Evolutionary conservation across 2,329 filamentous ascomycete species (phyloP), one percentile per base, ranked within the genome.

Genomic region (Tympanopsis confertula): DNA sequence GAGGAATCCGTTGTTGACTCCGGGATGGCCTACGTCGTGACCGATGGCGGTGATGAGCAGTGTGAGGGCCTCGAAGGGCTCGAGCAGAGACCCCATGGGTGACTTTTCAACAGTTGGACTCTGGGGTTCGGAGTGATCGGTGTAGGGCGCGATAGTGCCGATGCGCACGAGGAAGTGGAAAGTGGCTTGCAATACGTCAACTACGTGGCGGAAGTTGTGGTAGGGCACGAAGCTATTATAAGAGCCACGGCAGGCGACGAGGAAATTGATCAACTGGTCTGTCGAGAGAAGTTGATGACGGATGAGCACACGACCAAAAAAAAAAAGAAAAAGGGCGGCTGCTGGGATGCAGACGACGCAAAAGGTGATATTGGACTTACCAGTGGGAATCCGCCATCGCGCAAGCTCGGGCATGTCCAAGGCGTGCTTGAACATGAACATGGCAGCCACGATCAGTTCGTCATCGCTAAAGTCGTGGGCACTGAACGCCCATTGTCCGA

Each of bases 191-290:
- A 96, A 69, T 19, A 98, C 91, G 58, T 98, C 91, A 43, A 95
- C 82, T 15, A 94, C 91, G 59, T 98, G 91, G 39, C 89, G 83
- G 57, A 96, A 98, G 60, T 98, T 98, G 66, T 98, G 91, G 53
- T 96, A 98, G 17, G 89, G 84, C 24, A 95, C 87, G 56, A 94
- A 94, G 41, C 77, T 82, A 57, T 96, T 96, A 63, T 98, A 98
- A n/a, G 91, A 86, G 35, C 82, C 79, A 43, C 89, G 82, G 52
- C 87, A 91, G 38, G 88, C 87, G 44, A 94, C 73, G 42, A 96
- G 68, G 52, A 94, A 96, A 38, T 76, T 79, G 45, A 83, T 82
- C 19, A 98, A 68, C 56, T 93, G 81, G 48, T 84, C 86, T 85
- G 79, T 72, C 37, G 82, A 70, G 62, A 94, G 77, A 53, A n/a